Evolutionary conservation across 202 grass and related monocot genomes (phyloP), one percentile per base, ranked within the genome.

Genomic region (Zoysia matrella): DNA sequence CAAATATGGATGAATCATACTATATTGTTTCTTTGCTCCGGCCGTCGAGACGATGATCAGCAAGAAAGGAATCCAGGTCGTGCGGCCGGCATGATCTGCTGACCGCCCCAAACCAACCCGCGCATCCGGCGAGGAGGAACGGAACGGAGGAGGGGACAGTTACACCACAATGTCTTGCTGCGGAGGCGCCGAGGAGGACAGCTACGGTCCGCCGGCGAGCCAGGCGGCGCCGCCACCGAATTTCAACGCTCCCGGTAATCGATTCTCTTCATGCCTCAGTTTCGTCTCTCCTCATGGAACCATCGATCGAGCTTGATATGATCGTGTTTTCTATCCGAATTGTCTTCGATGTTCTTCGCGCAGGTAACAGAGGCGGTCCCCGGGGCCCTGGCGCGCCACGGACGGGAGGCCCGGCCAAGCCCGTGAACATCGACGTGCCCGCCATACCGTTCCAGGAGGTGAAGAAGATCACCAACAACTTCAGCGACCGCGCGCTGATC

Each of bases 161-260:
- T 12, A 13, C 47, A 30, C 42, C 50, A 36, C 22, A 75, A 93
- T 97, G 93, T 89, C 91, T 83, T 97, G 93, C 80, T 93, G 90
- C 72, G 90, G 93, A 22, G 79, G 84, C 75, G 86, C 82, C 13
- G 88, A 97, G 88, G 90, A 97, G 86, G 93, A 93, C 75, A 93
- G 79, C 83, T 93, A 87, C 66, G 93, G 90, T 51, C 93, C 93
- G 55, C 93, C 88, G 22, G 22, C 22, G 22, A 30, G 22, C 22
- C 22, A 30, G 22, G 22, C 22, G 22, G 22, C 22, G 22, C 93
- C 90, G 8, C 93, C 88, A 3, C 90, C 93, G 82, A 93, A 97
- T 62, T 64, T 76, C 45, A 86, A 91, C 55, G 61, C 81, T 65
- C 88, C 83, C 14, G 90, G 93, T 96, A 92, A n/a, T 4, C 54